Evolutionary conservation across 805 yeast genomes (phyloP).

Genomic region (Pichia kluyveri): DNA sequence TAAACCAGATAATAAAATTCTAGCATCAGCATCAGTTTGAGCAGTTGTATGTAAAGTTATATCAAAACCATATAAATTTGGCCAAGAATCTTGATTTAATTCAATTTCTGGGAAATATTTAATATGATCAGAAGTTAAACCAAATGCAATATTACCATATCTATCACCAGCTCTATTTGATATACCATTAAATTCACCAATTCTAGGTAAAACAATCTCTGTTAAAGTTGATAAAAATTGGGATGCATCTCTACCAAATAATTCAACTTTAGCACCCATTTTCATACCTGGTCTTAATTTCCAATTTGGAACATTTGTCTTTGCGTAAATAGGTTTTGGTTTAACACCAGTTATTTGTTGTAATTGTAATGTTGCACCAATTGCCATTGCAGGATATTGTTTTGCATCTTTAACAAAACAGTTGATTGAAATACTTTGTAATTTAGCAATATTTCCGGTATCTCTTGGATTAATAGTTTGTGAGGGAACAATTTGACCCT

Average conservation of each 20-base stretch:
- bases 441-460: slow-evolving; percentile 62
- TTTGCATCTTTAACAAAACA: slow-evolving; percentile 69
- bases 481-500: slow-evolving; percentile 64
- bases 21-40: slow-evolving; percentile 83
- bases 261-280: slow-evolving; percentile 80
- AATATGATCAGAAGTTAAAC: slow-evolving; percentile 68
- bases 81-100: slow-evolving; percentile 82
- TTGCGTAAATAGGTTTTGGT: slow-evolving; percentile 65
- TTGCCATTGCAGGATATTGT: slow-evolving; percentile 60
- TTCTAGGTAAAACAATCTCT: slow-evolving; percentile 88
- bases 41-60: slow-evolving; percentile 82
- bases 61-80: slow-evolving; percentile 77
- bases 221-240: slow-evolving; percentile 82
- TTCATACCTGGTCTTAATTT: slow-evolving; percentile 77
- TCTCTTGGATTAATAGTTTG: slow-evolving; percentile 64
- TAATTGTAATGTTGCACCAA: slow-evolving; percentile 68
- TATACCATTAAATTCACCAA: slow-evolving; percentile 79
- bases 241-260: slow-evolving; percentile 72
- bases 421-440: slow-evolving; percentile 61
- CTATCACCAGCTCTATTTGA: slow-evolving; percentile 71
- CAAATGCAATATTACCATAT: slow-evolving; percentile 80
- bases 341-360: slow-evolving; percentile 93
- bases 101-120: slow-evolving; percentile 90
- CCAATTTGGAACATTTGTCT: slow-evolving; percentile 78
- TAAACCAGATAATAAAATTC: slow-evolving; percentile 69